phyloP scores from a whole-genome alignment of 495 filamentous ascomycete species.

The Xylaria nigripes region DNA sequence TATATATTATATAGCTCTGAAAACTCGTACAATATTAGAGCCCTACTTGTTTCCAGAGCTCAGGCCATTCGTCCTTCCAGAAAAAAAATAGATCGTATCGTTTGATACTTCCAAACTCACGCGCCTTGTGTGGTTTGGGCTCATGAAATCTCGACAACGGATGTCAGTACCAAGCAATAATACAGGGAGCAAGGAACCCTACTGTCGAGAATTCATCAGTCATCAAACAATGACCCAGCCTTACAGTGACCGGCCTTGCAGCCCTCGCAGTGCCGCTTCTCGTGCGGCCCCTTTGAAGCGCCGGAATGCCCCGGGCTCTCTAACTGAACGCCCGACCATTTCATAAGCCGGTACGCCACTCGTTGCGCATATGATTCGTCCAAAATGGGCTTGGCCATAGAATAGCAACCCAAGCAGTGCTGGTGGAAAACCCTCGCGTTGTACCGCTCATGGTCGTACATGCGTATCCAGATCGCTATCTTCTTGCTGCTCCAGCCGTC shows the following conservation, averaged over 20 bases:
- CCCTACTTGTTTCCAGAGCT: too few species aligned
- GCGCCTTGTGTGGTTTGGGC: too few species aligned
- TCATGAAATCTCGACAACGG: too few species aligned
- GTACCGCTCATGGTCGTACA: slow-evolving; percentile 32
- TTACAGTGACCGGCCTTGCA: slow-evolving; percentile 41
- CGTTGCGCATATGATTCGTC: slow-evolving; percentile 42
- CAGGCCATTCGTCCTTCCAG: too few species aligned
- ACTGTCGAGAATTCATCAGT: too few species aligned
- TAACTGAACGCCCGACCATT: slow-evolving; percentile 40
- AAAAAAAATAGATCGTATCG: too few species aligned
- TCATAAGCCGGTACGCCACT: slow-evolving; percentile 43
- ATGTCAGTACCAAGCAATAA: too few species aligned
- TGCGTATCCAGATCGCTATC: slow-evolving; percentile 39
- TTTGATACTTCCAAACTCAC: too few species aligned
- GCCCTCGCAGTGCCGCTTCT: slow-evolving; percentile 38
- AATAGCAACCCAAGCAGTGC: slow-evolving; percentile 32
- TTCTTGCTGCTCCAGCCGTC: slow-evolving; percentile 34
- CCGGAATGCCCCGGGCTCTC: slow-evolving; percentile 20
- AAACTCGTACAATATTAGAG: too few species aligned
- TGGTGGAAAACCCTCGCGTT: slow-evolving; percentile 43
- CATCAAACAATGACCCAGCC: neutral
- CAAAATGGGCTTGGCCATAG: slow-evolving; percentile 26
- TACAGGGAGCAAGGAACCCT: too few species aligned
- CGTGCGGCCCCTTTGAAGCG: slow-evolving; percentile 33
- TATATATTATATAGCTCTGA: too few species aligned